phyloP scores from a whole-genome alignment of 305 asterid genomes.

The Coffea humblotiana region DNA sequence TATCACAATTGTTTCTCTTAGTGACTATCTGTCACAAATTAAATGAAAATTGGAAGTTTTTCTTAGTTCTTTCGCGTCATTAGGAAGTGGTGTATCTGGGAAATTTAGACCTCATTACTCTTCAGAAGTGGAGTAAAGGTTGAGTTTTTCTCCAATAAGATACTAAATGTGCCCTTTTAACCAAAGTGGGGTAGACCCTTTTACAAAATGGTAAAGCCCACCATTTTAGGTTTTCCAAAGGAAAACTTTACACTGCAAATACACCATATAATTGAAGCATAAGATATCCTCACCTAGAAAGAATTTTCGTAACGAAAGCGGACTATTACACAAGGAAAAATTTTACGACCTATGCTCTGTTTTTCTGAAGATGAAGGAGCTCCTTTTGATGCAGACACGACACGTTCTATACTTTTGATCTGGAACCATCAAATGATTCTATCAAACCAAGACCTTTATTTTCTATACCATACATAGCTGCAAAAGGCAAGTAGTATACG shows the following conservation, averaged over 20 bases:
- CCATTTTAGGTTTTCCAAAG: background rate
- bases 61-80: background rate
- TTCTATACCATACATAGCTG: background rate
- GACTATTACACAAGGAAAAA: background rate
- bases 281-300: background rate
- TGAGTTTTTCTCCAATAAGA: too few relatives aligned
- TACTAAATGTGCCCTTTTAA: background rate
- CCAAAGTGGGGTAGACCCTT: background rate
- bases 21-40: background rate
- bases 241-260: background rate
- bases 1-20: background rate
- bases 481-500: background rate
- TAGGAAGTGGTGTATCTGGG: background rate
- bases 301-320: background rate
- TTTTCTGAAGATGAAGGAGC: background rate
- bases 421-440: background rate
- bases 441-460: background rate
- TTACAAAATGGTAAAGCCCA: background rate
- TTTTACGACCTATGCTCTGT: background rate
- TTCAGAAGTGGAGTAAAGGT: background rate
- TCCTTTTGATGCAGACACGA: background rate
- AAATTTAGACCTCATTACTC: background rate
- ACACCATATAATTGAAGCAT: background rate
- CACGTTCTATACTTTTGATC: background rate
- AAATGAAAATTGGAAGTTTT: background rate